Evolutionary conservation across 805 yeast species (phyloP), one percentile per base, ranked within the genome.

Genomic region (Candida ponderosae): DNA sequence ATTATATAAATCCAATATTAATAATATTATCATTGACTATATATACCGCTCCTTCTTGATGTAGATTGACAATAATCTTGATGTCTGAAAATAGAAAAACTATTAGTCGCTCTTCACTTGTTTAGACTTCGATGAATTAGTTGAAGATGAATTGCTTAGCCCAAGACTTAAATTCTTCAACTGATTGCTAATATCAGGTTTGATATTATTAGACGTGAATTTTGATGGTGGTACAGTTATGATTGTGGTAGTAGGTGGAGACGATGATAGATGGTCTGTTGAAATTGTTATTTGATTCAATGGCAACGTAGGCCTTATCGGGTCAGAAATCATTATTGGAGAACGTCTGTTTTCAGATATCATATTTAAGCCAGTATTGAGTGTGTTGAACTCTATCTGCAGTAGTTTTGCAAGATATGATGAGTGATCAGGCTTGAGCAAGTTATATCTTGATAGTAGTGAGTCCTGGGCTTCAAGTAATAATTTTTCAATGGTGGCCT

Each of bases 351-450:
- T 26, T 20, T 27, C 46, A 4, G 42, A 46, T 18, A 48, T 23
- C 17, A 48, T 24, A 1, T 34, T 32, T 3, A 52, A 31, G 9
- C 54, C 50, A 15, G 40, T 37, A 11, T 40, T 27, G 9, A 52
- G 33, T 0, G 45, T 47, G 9, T 31, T 32, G 6, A 50, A 33
- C 34, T 53, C 57, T 3, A 46, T 43, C 1, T 19, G 18, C 15
- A 51, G 40, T 3, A 50, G 24, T 4, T 45, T 15, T 37, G 33
- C 35, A 49, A 29, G 4, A 42, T 30, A 14, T 39, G 45, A 24
- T 40, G 43, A 32, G 40, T 37, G 6, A 37, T 37, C 7, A 5
- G 21, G 19, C 19, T 32, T 40, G 18, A 48, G 17, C 0, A 39
- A 35, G 3, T 36, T 29, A 31, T 36, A 17, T 17, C 53, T 37